A percentile compares a stretch with the other conserved stretches of the same genome.
phyloP scores from a whole-genome alignment of 2,329 filamentous ascomycete species.

The Lachnum nothofagi region DNA sequence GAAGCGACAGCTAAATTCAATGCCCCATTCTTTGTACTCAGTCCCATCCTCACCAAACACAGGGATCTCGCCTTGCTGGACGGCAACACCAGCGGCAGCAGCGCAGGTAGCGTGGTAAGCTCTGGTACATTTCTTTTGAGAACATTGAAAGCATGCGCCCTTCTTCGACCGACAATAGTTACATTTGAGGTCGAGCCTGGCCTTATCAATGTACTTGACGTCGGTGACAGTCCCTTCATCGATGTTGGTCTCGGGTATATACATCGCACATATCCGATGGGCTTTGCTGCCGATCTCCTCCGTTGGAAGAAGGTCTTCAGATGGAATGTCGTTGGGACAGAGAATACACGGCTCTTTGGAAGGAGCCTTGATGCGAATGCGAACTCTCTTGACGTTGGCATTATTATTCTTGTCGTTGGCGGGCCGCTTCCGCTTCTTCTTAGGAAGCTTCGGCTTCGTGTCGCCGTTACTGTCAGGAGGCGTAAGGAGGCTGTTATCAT shows the following conservation, averaged over 20 bases:
- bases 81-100: conserved; percentile 82
- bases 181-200: conserved; percentile 85
- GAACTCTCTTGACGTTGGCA: conserved; percentile 64
- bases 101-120: conserved; percentile 96
- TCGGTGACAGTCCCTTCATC: conserved; percentile 71
- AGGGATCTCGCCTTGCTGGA: conserved; percentile 79
- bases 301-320: conserved; percentile 76
- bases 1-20: conserved; percentile 91
- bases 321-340: conserved; percentile 84
- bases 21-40: conserved; percentile 86
- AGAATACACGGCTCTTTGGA: conserved; percentile 79
- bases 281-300: conserved; percentile 75
- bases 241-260: conserved; percentile 88
- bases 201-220: conserved; percentile 75
- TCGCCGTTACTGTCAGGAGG: conserved; percentile 68
- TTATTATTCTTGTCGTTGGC: conserved; percentile 40
- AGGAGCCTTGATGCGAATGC: conserved; percentile 64
- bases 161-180: conserved; percentile 90
- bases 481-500: conserved; percentile 66
- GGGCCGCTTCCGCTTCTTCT: conserved; percentile 64
- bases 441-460: conserved; percentile 56
- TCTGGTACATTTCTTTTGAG: conserved; percentile 85
- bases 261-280: conserved; percentile 82
- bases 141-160: conserved; percentile 96
- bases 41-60: conserved; percentile 86